Evolutionary conservation across 768 basidiomycete species (phyloP).

Genomic region (Rhodocollybia butyracea): DNA sequence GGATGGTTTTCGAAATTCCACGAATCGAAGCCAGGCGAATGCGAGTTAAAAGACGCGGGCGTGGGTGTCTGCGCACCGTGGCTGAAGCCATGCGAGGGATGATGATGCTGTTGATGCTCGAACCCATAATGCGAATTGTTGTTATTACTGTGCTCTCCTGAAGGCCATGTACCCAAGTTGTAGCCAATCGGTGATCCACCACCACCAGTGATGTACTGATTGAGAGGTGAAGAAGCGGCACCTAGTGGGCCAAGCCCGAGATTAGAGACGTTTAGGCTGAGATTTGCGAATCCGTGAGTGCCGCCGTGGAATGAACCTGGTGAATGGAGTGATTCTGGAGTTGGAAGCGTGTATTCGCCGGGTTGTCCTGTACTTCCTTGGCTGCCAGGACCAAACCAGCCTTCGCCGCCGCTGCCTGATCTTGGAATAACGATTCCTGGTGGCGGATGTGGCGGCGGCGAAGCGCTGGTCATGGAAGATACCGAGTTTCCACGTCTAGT

Average conservation of each 20-base stretch:
- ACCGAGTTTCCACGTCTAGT: slow-evolving; percentile 59
- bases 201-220: not conserved
- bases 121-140: not conserved
- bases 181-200: not conserved
- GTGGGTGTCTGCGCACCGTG: not conserved
- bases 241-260: slow-evolving; percentile 6
- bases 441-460: slow-evolving; percentile 39
- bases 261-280: slow-evolving; percentile 22
- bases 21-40: not conserved
- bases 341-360: slow-evolving; percentile 42
- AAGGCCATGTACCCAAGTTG: not conserved
- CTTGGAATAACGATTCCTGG: slow-evolving; percentile 67
- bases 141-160: not conserved
- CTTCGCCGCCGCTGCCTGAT: slow-evolving; percentile 8
- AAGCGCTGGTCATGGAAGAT: slow-evolving; percentile 20
- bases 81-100: not conserved
- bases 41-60: not conserved
- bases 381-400: slow-evolving; percentile 2
- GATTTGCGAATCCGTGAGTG: slow-evolving; percentile 22
- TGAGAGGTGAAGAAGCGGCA: not conserved
- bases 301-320: slow-evolving; percentile 20
- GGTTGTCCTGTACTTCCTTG: slow-evolving; percentile 2
- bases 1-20: too few species aligned
- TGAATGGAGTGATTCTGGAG: slow-evolving; percentile 32
- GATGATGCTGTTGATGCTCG: not conserved